These are phyloP conservation scores for Arthrobotrys megalospora DNA, from an alignment of 2,329 filamentous ascomycete species.

Conservation along the genomic window DNA sequence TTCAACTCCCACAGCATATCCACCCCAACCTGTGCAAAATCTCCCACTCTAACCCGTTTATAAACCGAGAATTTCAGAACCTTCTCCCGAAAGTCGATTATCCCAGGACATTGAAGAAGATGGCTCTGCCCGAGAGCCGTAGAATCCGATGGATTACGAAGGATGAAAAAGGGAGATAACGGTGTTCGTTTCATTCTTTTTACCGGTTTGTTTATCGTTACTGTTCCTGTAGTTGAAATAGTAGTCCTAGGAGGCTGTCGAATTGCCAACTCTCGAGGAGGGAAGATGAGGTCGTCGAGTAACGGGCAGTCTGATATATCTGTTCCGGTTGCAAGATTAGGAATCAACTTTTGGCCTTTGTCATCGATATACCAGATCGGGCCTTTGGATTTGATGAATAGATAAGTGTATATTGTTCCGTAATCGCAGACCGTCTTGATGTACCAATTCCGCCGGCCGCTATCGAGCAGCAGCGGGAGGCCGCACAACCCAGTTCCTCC, in stretches of 20 bases:
- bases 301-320: conserved; percentile 31
- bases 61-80: background rate
- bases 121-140: background rate
- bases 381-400: background rate
- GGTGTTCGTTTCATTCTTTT: background rate
- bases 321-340: background rate
- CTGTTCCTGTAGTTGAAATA: background rate
- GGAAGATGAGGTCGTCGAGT: conserved; percentile 21
- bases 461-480: background rate
- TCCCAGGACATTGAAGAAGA: background rate
- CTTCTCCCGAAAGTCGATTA: background rate
- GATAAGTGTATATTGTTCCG: background rate
- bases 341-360: background rate
- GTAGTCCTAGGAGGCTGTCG: background rate
- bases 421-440: background rate
- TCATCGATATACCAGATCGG: background rate
- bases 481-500: background rate
- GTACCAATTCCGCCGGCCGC: background rate
- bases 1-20: conserved; percentile 20
- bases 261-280: background rate
- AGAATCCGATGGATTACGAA: background rate
- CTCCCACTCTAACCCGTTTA: background rate
- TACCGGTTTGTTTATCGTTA: background rate
- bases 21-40: conserved; percentile 5
- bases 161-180: background rate